Evolutionary conservation across 1,284 basidiomycete genomes (phyloP).

Genomic region (Abortiporus biennis): DNA sequence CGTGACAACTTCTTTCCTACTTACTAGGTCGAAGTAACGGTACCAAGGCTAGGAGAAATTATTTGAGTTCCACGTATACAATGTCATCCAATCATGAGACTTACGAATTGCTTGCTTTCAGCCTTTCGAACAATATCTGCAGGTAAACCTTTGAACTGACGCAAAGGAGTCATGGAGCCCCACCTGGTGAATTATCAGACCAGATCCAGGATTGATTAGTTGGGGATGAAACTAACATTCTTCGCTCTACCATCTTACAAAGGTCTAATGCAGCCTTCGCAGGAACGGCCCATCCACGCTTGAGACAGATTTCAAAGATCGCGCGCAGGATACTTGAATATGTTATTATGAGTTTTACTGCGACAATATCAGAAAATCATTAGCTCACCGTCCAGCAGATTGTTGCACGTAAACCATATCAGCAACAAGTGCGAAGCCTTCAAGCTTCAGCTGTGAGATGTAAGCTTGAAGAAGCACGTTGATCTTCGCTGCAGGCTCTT

Average conservation of each 20-base stretch:
- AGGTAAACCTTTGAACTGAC: conserved; percentile 92
- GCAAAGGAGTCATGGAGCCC: conserved; percentile 95
- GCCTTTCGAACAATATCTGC: conserved; percentile 87
- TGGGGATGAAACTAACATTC: conserved; percentile 52
- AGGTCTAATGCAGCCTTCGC: conserved; percentile 89
- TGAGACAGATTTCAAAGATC: conserved; percentile 97
- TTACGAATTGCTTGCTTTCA: conserved; percentile 94
- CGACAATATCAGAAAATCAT: background rate
- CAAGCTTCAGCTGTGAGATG: conserved; percentile 92
- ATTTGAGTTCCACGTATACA: conserved; percentile 5
- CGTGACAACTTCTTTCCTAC: conserved; percentile 13
- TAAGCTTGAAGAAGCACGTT: conserved; percentile 95
- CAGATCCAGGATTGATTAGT: conserved; percentile 7
- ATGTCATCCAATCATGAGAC: conserved; percentile 20
- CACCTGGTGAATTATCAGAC: conserved; percentile 50
- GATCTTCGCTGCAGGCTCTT: conserved; percentile 96
- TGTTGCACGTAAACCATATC: conserved; percentile 98
- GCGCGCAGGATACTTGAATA: conserved; percentile 81
- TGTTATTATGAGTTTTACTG: background rate
- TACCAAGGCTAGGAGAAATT: conserved; percentile 78
- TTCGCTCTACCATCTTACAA: conserved; percentile 95
- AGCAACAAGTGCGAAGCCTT: conserved; percentile 93
- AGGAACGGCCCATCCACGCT: conserved; percentile 96
- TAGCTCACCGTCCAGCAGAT: conserved; percentile 75
- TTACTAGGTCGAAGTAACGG: conserved; percentile 86